Evolutionary conservation across 192 early-diverging fungal species (phyloP), one percentile per base, ranked within the genome.

Genomic region (Gaertneriomyces sp.): DNA sequence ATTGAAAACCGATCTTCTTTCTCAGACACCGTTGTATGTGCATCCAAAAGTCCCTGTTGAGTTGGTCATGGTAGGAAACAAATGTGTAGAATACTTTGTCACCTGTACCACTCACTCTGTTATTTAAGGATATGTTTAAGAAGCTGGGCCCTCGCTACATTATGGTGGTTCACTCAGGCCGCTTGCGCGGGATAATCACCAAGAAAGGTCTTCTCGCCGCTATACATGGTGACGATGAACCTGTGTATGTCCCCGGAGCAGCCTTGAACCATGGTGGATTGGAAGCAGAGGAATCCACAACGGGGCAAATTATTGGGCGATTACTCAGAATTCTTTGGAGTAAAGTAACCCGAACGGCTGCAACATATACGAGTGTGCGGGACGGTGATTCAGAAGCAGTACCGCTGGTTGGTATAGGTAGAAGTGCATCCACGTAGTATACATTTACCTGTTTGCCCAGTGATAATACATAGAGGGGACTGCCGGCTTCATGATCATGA

Each of bases 101-200:
- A 12, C 38, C 38, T 44, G 20, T 44, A 5, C 38, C 14, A n/a
- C 58, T 60, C n/a, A 60, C 38, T 12, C 38, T 25, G 14, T 14
- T 51, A 41, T 14, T 25, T 19, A 47, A 73, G 72, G 82, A 84
- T 45, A 59, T 84, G 49, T 84, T 84, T 60, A 79, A 80, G 52
- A 81, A 84, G 61, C 66, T 84, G 4, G 82, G 76, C 9, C 72
- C 71, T 12, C 69, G 79, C 8, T 78, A 78, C 65, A 64, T 81
- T 16, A 17, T 78, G 14, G 66, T 81, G 25, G 47, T 61, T 43
- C 54, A 69, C 41, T 49, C 52, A 40, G 79, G 76, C 9, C 43
- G 65, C 25, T 56, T 81, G n/a, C 17, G 60, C 38, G 79, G 79
- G 6, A 42, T 81, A 11, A 68, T 81, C 14, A 81, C 79, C 10